Evolutionary conservation across 2,329 filamentous ascomycete genomes (phyloP).

Genomic region (Pseudogymnoascus verrucosus): DNA sequence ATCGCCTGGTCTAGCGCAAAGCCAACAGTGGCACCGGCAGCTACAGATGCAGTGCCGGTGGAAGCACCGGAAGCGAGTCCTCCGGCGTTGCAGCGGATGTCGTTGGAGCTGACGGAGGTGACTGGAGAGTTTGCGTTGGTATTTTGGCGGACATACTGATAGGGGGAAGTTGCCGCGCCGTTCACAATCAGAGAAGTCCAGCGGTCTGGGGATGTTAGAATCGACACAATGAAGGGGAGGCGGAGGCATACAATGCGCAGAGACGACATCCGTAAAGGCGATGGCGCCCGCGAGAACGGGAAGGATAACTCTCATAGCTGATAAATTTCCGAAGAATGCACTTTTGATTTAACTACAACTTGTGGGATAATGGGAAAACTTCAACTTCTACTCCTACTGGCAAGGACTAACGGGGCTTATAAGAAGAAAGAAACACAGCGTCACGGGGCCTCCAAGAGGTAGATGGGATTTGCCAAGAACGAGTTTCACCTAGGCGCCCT

Average conservation of each 20-base stretch:
- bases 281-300: neutral
- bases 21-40: conserved; percentile 36
- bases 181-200: conserved; percentile 17
- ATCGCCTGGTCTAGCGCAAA: conserved; percentile 42
- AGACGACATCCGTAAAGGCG: neutral
- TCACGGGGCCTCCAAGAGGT: neutral
- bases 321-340: conserved; percentile 9
- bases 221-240: neutral
- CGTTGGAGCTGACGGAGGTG: conserved; percentile 38
- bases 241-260: neutral
- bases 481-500: neutral
- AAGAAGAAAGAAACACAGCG: neutral
- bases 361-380: neutral
- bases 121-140: conserved; percentile 43
- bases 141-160: conserved; percentile 40
- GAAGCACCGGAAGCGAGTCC: conserved; percentile 28
- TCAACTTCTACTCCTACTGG: neutral
- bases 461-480: neutral
- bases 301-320: neutral
- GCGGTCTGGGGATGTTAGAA: conserved; percentile 1
- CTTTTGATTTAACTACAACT: neutral
- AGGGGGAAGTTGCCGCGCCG: conserved; percentile 39
- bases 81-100: conserved; percentile 38
- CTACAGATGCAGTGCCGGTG: conserved; percentile 38
- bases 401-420: conserved; percentile 13